A percentile compares a stretch with the other conserved stretches of the same genome.
Evolutionary conservation across 2,329 filamentous ascomycete genomes (phyloP).

Genomic region (Aureobasidium melanogenum): DNA sequence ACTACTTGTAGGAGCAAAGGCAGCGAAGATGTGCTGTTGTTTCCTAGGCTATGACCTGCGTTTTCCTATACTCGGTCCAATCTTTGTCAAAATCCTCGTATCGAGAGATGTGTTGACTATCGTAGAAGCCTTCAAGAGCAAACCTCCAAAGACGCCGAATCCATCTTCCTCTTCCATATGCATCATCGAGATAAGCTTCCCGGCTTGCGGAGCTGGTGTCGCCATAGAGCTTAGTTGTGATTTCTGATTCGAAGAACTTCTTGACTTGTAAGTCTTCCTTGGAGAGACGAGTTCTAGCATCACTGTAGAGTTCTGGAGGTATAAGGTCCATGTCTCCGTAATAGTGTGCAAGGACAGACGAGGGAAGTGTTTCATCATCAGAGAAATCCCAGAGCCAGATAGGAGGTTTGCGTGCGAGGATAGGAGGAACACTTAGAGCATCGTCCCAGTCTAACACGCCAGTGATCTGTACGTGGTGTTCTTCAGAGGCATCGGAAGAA

Average conservation of each 20-base stretch:
- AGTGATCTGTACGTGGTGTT: not conserved
- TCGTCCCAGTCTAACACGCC: not conserved
- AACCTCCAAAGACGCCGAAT: not conserved
- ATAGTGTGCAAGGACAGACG: not conserved
- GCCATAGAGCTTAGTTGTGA: not conserved
- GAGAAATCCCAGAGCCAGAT: not conserved
- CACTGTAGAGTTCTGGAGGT: not conserved
- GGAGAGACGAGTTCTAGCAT: not conserved
- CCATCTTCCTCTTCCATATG: not conserved
- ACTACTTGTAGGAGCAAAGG: too few relatives aligned
- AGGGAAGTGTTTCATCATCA: not conserved
- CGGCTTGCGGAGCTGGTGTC: not conserved
- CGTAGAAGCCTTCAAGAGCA: not conserved
- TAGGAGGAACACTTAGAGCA: not conserved
- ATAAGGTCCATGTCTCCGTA: not conserved
- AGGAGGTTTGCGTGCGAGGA: not conserved
- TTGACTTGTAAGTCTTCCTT: not conserved
- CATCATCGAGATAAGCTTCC: not conserved
- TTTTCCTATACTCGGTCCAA: not conserved
- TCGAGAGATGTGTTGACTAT: not conserved
- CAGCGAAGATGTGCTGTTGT: too few relatives aligned
- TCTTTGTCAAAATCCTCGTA: not conserved
- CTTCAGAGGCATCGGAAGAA: not conserved
- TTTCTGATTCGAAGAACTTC: not conserved
- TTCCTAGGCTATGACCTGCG: too few relatives aligned